Percentiles rank a stretch among this genome's conserved stretches.
These are phyloP conservation scores for Erythrobasidium hasegawianum DNA, from an alignment of 1,284 basidiomycete genomes.

Conservation along the genomic window DNA sequence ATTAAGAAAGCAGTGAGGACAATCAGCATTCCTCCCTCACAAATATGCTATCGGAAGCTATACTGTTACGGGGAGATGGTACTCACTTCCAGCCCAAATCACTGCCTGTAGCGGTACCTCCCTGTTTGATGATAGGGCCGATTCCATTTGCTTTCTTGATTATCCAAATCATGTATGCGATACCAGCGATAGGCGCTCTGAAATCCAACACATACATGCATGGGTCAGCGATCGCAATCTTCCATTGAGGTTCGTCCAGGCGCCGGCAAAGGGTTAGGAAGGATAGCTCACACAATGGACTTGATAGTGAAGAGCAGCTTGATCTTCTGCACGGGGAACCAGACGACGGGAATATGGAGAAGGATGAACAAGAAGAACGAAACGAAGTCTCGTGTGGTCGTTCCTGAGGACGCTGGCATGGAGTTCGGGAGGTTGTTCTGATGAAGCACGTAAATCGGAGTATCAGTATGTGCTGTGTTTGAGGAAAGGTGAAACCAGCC, in stretches of 20 bases:
- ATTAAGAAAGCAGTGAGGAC: too few relatives aligned
- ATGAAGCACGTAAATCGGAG: too few relatives aligned
- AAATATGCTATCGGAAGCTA: too few relatives aligned
- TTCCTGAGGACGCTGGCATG: constrained; percentile 66
- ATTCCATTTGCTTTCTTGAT: constrained; percentile 73
- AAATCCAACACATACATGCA: too few relatives aligned
- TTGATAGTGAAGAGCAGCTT: constrained; percentile 78
- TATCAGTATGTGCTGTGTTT: too few relatives aligned
- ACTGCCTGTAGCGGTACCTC: constrained; percentile 63
- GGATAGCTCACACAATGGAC: constrained; percentile 56
- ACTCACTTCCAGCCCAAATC: constrained; percentile 66
- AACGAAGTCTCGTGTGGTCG: constrained; percentile 65
- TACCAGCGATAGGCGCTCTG: constrained; percentile 52
- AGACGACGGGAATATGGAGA: constrained; percentile 70
- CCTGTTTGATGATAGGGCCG: constrained; percentile 70
- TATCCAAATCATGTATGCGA: constrained; percentile 76
- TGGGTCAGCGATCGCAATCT: too few relatives aligned
- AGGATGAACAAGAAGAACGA: constrained; percentile 85
- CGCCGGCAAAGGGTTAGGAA: background rate
- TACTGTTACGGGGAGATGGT: too few relatives aligned
- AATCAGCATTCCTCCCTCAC: too few relatives aligned
- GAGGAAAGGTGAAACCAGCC: too few relatives aligned
- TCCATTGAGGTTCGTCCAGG: too few relatives aligned
- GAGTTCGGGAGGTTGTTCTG: constrained; percentile 61
- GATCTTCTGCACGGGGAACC: constrained; percentile 75